These are phyloP conservation scores for Pyropia yezoensis DNA, from an alignment of 23 red algal species.

Conservation along the genomic window DNA sequence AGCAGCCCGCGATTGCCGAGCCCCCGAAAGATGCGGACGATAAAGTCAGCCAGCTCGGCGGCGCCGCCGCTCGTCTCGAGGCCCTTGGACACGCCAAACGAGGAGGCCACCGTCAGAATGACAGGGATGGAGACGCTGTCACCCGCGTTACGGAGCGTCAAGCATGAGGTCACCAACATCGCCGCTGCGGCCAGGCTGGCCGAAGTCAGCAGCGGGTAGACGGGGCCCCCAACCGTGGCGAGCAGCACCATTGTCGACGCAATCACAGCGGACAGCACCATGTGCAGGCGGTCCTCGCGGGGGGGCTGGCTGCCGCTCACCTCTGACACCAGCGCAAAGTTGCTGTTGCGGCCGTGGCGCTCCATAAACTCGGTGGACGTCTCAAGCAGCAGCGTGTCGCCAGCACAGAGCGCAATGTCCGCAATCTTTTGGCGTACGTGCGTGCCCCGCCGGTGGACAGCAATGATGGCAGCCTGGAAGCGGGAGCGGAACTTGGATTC, in stretches of 20 bases:
- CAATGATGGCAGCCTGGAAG: conserved; percentile 56
- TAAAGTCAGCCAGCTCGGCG: conserved; percentile 19
- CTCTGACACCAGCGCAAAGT: conserved; percentile 56
- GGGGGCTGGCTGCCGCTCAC: conserved; percentile 38
- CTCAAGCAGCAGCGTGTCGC: conserved; percentile 55
- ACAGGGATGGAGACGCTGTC: conserved; percentile 23
- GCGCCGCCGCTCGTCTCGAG: conserved; percentile 29
- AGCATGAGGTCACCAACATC: conserved; percentile 33
- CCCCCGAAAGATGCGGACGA: conserved; percentile 21
- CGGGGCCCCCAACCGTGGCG: background rate
- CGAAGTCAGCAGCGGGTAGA: conserved; percentile 19
- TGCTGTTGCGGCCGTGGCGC: conserved; percentile 15
- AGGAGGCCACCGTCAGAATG: conserved; percentile 26
- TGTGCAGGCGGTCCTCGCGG: conserved; percentile 30
- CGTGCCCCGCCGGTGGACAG: conserved; percentile 35
- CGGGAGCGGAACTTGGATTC: conserved; percentile 37
- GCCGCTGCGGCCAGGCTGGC: conserved; percentile 9
- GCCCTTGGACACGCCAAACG: conserved; percentile 26
- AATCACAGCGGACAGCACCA: conserved; percentile 22
- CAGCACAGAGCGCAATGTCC: conserved; percentile 25
- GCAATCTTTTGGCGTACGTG: conserved; percentile 43
- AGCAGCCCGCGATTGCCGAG: conserved; percentile 36
- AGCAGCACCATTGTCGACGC: conserved; percentile 29
- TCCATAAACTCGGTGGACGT: conserved; percentile 29
- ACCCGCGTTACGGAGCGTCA: conserved; percentile 26